Conservation (phyloP, 148 eudicot genomes). For the Chenopodium album region DNA sequence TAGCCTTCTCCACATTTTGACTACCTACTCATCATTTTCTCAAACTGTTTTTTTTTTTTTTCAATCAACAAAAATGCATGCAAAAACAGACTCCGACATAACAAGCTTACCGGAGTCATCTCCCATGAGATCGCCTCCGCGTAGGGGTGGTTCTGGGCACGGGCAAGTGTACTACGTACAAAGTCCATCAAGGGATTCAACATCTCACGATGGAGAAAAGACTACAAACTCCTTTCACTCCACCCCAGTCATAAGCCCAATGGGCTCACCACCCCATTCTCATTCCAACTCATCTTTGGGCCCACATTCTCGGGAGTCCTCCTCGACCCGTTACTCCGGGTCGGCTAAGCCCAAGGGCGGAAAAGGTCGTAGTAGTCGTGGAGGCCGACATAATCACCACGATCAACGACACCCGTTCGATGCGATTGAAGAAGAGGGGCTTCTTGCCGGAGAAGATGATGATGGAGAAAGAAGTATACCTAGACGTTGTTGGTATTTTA, state of each 20-base stretch:
- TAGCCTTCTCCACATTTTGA: not conserved
- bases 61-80: constrained; percentile 38
- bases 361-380: constrained; percentile 24
- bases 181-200: constrained; percentile 79
- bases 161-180: constrained; percentile 84
- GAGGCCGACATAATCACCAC: constrained; percentile 19
- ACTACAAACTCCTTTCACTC: constrained; percentile 72
- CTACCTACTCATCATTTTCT: not conserved
- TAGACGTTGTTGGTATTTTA: constrained; percentile 49
- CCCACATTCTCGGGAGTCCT: constrained; percentile 73
- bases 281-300: constrained; percentile 53
- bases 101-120: constrained; percentile 73
- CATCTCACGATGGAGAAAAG: constrained; percentile 74
- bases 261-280: constrained; percentile 66
- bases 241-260: constrained; percentile 74
- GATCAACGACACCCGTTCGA: constrained; percentile 46
- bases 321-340: constrained; percentile 79
- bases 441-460: constrained; percentile 47
- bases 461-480: constrained; percentile 27
- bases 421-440: constrained; percentile 75
- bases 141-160: constrained; percentile 27
- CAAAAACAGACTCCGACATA: constrained; percentile 78
- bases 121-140: constrained; percentile 53
- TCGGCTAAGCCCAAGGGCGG: constrained; percentile 45
- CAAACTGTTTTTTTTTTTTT: no score